Evolutionary conservation across 768 basidiomycete species (phyloP).

Genomic region (Hygrophorus russula): DNA sequence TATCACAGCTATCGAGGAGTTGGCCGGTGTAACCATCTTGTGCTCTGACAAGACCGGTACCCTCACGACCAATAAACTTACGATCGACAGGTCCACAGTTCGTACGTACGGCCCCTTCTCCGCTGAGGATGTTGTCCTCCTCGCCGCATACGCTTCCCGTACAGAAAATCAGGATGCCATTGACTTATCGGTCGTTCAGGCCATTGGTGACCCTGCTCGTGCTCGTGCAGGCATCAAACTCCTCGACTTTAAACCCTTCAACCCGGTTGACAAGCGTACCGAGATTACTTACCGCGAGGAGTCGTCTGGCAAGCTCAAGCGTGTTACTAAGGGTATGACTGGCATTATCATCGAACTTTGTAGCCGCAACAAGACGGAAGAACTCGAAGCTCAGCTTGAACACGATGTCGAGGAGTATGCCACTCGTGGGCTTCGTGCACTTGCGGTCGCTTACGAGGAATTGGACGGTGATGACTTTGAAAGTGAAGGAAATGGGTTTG

Average conservation of each 20-base stretch:
- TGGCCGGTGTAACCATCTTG: conserved; percentile 96
- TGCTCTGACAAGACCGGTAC: conserved; percentile 99
- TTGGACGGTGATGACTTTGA: conserved; percentile 74
- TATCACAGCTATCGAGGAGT: conserved; percentile 97
- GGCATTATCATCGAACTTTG: conserved; percentile 97
- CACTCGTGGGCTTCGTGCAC: conserved; percentile 89
- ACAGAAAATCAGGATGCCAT: conserved; percentile 99
- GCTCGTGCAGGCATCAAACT: conserved; percentile 93
- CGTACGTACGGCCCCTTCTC: conserved; percentile 84
- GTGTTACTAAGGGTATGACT: conserved; percentile 99
- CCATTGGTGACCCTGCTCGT: conserved; percentile 56
- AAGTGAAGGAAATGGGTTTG: conserved; percentile 91
- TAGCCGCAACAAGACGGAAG: conserved; percentile 93
- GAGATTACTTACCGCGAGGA: conserved; percentile 97
- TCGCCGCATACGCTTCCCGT: conserved; percentile 92
- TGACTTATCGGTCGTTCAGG: conserved; percentile 75
- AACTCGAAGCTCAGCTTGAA: conserved; percentile 84
- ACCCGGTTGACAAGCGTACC: conserved; percentile 98
- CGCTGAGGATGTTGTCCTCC: conserved; percentile 83
- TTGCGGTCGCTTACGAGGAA: conserved; percentile 94
- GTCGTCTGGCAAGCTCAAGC: conserved; percentile 90
- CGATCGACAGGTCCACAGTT: conserved; percentile 88
- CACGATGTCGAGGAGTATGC: conserved; percentile 95
- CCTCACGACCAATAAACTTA: conserved; percentile 98
- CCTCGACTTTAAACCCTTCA: conserved; percentile 98